Base-by-base conservation (phyloP, 2,329 filamentous ascomycete species). In the Elsinoe perseae region DNA sequence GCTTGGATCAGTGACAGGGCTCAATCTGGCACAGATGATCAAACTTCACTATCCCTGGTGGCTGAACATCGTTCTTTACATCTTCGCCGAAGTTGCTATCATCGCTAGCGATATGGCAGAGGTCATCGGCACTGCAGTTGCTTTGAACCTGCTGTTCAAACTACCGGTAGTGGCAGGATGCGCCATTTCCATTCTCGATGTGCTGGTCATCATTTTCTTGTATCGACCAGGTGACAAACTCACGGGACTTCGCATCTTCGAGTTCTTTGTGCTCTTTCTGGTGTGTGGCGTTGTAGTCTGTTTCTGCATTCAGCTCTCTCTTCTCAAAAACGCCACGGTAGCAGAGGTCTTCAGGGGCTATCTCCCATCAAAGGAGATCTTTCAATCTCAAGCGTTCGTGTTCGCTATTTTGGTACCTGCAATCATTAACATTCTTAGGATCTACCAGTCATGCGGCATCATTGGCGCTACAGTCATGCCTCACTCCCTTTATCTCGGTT, bases 391-490 rank as follows among this genome's bases (percentile, higher is more conserved):
- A 64, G 84, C 77, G 70, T 21, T 16, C 9, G 38, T 20, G 12
- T 18, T 6, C 27, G 36, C 14, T n/a, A 10, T 28, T 21, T 8
- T 40, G 4, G 2, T 23, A 8, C 10, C 1, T 6, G n/a, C n/a
- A n/a, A 25, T 63, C 69, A 16, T 46, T 69, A n/a, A 2, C 6
- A n/a, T 1, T 23, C 38, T 4, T 38, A 65, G 75, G 44, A 65
- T 84, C 0, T 87, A 86, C 66, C 83, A 87, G 68, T 80, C 85
- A 1, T 90, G 86, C 61, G 86, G 86, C 50, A 89, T 90, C 57
- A 74, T 90, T 0, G 86, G 86, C 1, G 86, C 86, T 3, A 90
- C 86, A 0, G 84, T 86, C 21, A 86, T 86, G 83, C 83, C 83
- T 4, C 83, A 86, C 63, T 83, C 80, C 54, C 70, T 87, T 2